Base-by-base conservation (phyloP, 2,329 filamentous ascomycete species). In the Fusarium gaditjirri region DNA sequence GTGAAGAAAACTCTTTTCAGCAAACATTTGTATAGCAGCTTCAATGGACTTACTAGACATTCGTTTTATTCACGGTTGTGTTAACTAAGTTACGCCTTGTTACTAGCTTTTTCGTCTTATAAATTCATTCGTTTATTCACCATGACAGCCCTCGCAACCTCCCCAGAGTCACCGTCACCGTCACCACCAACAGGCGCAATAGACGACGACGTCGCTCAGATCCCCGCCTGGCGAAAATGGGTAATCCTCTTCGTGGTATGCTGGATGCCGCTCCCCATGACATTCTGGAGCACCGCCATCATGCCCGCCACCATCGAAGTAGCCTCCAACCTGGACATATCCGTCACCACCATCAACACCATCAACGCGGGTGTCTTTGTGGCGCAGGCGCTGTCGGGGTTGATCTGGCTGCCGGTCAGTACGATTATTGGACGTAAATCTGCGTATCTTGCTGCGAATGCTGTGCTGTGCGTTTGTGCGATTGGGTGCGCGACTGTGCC, bases 211-310 rank as follows among this genome's bases (percentile, higher is more conserved):
- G 75, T 65, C 2, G 71, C 63, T 3, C 65, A 74, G 11, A 67
- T 77, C 5, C 71, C 75, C 0, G 38, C 69, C 0, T 77, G 75
- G 75, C 56, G 75, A n/a, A 77, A 73, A 68, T 77, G 75, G 74
- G 61, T 77, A 2, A 77, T 77, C 16, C 74, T 77, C 19, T 77
- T 77, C 23, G 75, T 77, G 8, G 75, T 77, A 14, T 77, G 75
- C 11, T 77, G 75, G 75, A 77, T 77, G 75, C 74, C 75, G 3
- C 62, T 77, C 8, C 75, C 75, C 14, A 77, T 76, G 75, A 77
- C 75, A 4, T 77, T 77, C 50, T 77, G 75, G 75, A 73, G 75
- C 39, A 77, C 75, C 1, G 74, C 75, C 3, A 72, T 77, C 8
- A 75, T 77, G 75, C 75, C 75, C 5, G 75, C 74, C 0, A 76